Conservation (phyloP, 805 yeast genomes). For the Zygotorulaspora sp. region DNA sequence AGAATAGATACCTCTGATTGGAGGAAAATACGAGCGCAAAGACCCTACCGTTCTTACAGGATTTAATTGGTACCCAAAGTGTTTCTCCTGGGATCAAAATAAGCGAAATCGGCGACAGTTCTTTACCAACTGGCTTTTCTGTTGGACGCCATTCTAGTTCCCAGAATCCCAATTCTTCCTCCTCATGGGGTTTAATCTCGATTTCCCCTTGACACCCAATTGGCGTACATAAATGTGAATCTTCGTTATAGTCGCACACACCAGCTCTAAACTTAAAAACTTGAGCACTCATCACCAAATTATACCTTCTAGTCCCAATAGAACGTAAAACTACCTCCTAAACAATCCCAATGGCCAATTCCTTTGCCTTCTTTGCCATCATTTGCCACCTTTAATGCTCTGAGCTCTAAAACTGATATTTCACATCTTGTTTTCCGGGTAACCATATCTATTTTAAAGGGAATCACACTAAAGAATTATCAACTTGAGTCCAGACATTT, state of each 20-base stretch:
- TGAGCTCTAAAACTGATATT: too few relatives aligned
- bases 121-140: constrained; percentile 29
- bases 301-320: neutral
- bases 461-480: too few relatives aligned
- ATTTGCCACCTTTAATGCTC: constrained; percentile 1
- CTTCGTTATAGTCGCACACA: constrained; percentile 54
- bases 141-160: constrained; percentile 34
- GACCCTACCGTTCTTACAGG: constrained; percentile 74
- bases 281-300: constrained; percentile 13
- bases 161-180: constrained; percentile 33
- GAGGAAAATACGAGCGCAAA: constrained; percentile 64
- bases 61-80: constrained; percentile 60
- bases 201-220: constrained; percentile 50
- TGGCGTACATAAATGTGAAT: constrained; percentile 52
- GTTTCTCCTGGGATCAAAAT: constrained; percentile 83
- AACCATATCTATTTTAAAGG: too few relatives aligned
- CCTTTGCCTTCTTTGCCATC: neutral
- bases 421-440: too few relatives aligned
- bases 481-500: constrained; percentile 1
- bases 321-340: too few relatives aligned
- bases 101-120: constrained; percentile 37
- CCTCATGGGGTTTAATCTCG: constrained; percentile 31
- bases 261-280: constrained; percentile 55
- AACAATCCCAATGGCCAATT: neutral
- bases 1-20: constrained; percentile 51